Base-by-base conservation (phyloP, 495 filamentous ascomycete species). In the Xylaria grammica region DNA sequence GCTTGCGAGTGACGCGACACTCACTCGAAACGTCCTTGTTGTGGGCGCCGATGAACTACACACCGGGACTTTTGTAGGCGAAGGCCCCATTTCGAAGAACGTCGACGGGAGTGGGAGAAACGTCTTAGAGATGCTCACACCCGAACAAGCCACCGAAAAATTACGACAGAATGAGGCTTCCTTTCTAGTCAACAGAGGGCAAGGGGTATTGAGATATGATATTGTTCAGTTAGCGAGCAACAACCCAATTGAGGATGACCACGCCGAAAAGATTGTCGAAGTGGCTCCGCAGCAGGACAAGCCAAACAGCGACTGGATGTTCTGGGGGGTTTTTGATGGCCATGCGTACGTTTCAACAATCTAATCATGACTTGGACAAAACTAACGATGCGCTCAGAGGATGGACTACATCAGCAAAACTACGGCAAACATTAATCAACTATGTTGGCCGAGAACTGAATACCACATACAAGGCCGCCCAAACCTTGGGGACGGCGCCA, bases 241-340 rank as follows among this genome's bases (percentile, higher is more conserved):
- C 74, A 91, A 97, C 66, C 95, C 95, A 0, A 99, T 99, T 63
- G 95, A 99, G 77, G 95, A 99, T 72, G 95, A 99, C 72, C 95
- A 99, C 74, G 88, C 90, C 32, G 96, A 98, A 79, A 96, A 96
- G 84, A 96, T 98, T 64, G 91, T 98, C 44, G 93, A 99, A 77
- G 85, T 97, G 13, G 88, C 91, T 75, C 56, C 60, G 49, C 52
- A 42, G 34, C 62, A 61, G 42, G 65, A 66, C 36, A 65, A 74
- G 29, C 53, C 56, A 80, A 87, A 79, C 48, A 92, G 85, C 63
- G 95, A 99, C 72, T 99, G 95, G 95, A 98, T 97, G 92, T 99
- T 99, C 74, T 99, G 96, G 96, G 94, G 92, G 42, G 93, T 99
- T 13, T 99, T 97, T 77, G 95, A 99, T 74, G 95, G 95, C 1